Percentiles rank a stretch among this genome's conserved stretches.
phyloP scores from a whole-genome alignment of 371 early-diverging fungal genomes.

The Lichtheimia corymbifera region DNA sequence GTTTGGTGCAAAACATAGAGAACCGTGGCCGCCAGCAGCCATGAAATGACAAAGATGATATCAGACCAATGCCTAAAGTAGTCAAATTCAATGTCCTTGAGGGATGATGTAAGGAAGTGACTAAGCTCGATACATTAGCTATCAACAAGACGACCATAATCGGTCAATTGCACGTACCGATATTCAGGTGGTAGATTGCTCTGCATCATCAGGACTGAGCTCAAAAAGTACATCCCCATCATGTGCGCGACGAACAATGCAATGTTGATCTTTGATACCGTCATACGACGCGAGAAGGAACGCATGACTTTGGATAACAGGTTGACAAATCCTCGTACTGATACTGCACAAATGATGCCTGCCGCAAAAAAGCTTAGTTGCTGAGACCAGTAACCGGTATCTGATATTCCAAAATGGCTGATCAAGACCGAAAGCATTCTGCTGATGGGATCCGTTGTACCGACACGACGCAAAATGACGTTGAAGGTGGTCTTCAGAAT shows the following conservation, averaged over 20 bases:
- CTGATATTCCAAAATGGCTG: conserved; percentile 55
- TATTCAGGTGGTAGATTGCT: conserved; percentile 83
- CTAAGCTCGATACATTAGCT: conserved; percentile 26
- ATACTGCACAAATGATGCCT: conserved; percentile 83
- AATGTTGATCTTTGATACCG: conserved; percentile 66
- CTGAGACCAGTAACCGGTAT: conserved; percentile 82
- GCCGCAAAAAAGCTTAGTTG: conserved; percentile 91
- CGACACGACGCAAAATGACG: conserved; percentile 74
- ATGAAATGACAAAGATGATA: conserved; percentile 84
- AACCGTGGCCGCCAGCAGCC: conserved; percentile 61
- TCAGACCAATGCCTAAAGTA: conserved; percentile 95
- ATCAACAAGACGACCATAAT: neutral
- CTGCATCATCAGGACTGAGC: conserved; percentile 89
- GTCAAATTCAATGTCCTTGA: conserved; percentile 80
- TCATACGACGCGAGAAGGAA: conserved; percentile 56
- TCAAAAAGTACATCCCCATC: conserved; percentile 92
- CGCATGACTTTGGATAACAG: conserved; percentile 77
- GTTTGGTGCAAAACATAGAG: conserved; percentile 74
- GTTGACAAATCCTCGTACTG: conserved; percentile 84
- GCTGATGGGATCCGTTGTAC: conserved; percentile 88
- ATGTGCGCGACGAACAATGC: conserved; percentile 82
- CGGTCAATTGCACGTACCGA: conserved; percentile 37
- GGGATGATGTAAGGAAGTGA: conserved; percentile 74
- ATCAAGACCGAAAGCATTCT: conserved; percentile 71
- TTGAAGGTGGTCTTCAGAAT: conserved; percentile 67